phyloP scores from a whole-genome alignment of 768 basidiomycete species.

The Pisolithus marmoratus region DNA sequence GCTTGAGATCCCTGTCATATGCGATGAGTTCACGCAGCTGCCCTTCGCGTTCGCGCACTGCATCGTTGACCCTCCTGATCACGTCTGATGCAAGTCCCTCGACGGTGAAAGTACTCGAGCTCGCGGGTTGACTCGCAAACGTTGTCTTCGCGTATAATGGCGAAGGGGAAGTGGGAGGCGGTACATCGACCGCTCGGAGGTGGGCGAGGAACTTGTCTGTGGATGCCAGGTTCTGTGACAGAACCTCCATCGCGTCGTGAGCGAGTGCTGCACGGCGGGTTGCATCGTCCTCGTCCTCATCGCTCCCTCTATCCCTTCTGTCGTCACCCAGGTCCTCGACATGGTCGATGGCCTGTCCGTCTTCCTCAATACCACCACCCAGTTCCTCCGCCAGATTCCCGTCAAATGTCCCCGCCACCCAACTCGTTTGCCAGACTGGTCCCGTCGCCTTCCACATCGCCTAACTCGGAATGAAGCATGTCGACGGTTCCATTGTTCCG shows the following conservation, averaged over 20 bases:
- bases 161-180: conserved; percentile 25
- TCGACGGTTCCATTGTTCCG: conserved; percentile 24
- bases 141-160: conserved; percentile 32
- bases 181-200: conserved; percentile 63
- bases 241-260: conserved; percentile 64
- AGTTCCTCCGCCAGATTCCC: conserved; percentile 30
- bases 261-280: conserved; percentile 17
- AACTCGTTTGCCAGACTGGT: conserved; percentile 44
- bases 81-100: conserved; percentile 72
- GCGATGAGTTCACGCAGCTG: conserved; percentile 77
- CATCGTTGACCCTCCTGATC: conserved; percentile 72
- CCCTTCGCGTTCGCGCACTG: conserved; percentile 68
- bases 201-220: conserved; percentile 74
- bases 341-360: conserved; percentile 21
- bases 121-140: not conserved
- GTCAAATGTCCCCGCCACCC: conserved; percentile 7
- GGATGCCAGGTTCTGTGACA: conserved; percentile 68
- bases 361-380: conserved; percentile 14
- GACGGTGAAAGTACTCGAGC: conserved; percentile 31
- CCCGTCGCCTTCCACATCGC: conserved; percentile 23
- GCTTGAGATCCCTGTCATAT: conserved; percentile 74
- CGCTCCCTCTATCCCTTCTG: conserved; percentile 9
- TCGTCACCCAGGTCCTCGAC: conserved; percentile 13
- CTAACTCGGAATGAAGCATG: conserved; percentile 11
- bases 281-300: conserved; percentile 24